Evolutionary conservation across 2,329 filamentous ascomycete genomes (phyloP).

Genomic region (Diaporthe longicolla): DNA sequence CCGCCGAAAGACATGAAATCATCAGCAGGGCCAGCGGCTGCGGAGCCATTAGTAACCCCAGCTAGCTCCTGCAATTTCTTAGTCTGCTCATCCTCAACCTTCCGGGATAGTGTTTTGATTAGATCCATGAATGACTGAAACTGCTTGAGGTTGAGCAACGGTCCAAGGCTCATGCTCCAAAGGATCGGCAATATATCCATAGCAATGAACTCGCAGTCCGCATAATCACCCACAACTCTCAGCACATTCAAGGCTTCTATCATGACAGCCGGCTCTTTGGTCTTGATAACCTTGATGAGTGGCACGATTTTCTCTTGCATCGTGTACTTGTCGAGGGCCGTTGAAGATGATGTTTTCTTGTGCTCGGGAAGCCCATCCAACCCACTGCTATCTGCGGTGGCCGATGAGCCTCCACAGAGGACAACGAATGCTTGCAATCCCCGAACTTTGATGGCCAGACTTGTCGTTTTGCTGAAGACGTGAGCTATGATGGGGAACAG

Average conservation of each 20-base stretch:
- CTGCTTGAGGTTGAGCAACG: constrained; percentile 86
- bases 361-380: constrained; percentile 79
- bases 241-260: constrained; percentile 91
- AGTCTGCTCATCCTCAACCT: constrained; percentile 90
- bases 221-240: constrained; percentile 83
- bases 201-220: constrained; percentile 91
- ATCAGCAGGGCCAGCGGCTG: constrained; percentile 66
- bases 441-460: constrained; percentile 93
- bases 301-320: constrained; percentile 98
- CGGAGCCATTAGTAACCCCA: constrained; percentile 66
- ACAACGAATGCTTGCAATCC: constrained; percentile 91
- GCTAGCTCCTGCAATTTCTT: constrained; percentile 89
- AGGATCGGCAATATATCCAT: constrained; percentile 91
- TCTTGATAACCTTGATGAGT: constrained; percentile 92
- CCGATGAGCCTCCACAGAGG: constrained; percentile 83
- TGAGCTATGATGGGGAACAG: constrained; percentile 91
- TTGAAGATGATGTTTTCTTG: constrained; percentile 76
- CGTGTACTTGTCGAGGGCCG: constrained; percentile 95
- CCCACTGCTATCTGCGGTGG: constrained; percentile 73
- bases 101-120: constrained; percentile 83
- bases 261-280: constrained; percentile 98
- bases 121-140: constrained; percentile 93
- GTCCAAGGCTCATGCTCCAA: constrained; percentile 93
- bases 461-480: constrained; percentile 94
- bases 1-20: constrained; percentile 81